Base-by-base conservation (phyloP, 108 stramenopile genomes). In the Heterococcus sp. region DNA sequence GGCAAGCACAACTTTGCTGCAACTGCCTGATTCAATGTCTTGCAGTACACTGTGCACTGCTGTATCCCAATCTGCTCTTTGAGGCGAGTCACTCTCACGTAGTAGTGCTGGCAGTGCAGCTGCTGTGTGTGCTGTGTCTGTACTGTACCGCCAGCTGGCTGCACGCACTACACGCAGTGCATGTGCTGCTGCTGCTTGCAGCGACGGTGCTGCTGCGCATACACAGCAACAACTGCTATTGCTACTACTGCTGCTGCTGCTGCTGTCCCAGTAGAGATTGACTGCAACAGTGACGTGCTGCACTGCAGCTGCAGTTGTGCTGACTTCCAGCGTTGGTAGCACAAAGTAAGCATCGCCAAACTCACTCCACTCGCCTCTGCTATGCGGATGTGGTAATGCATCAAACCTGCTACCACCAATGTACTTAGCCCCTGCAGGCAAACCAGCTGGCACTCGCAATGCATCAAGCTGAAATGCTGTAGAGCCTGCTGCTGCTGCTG, bases 1-100 rank as follows among this genome's bases (percentile, higher is more conserved):
- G 14, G 78, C 78, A 1, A 80, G 65, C 29, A 73, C 72, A n/a
- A 80, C 78, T 38, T 80, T 80, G 0, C 32, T 63, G 65, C 71
- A 80, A 71, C 32, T 72, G 36, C n/a, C 66, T 35, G 3, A 26
- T 21, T n/a, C 21, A 28, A 71, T 71, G 26, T 32, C 71, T 3
- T 8, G 4, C 2, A 71, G 71, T 27, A 38, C 71, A 37, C n/a
- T 71, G 4, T n/a, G 38, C 21, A 71, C 34, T 2, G 33, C 71
- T 28, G 32, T 38, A 38, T 71, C 33, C 71, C 71, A 71, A 8
- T 8, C 21, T 8, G 8, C 46, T 8, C 46, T 8, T 8, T 21
- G 46, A 8, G 21, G 14, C 46, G 46, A 14, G 46, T 58, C 46
- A 8, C 21, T 21, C 21, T 58, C 14, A 21, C 14, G 21, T 8